phyloP scores from a whole-genome alignment of 805 yeast genomes.

The Myxozyma melibiosi region DNA sequence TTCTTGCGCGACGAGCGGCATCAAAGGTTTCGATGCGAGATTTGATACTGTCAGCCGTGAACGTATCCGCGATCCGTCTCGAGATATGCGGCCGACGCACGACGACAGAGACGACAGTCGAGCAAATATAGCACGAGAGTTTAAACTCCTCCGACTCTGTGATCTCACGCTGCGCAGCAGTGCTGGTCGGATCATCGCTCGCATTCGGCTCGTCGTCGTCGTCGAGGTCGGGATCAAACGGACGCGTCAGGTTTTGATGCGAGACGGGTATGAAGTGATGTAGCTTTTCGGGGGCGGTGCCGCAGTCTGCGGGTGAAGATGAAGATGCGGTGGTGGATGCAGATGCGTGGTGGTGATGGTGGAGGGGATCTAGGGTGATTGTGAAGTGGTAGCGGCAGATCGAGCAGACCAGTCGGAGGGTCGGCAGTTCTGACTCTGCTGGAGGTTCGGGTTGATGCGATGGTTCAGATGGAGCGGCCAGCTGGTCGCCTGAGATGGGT shows the following conservation, averaged over 20 bases:
- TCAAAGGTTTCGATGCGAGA: conserved; percentile 51
- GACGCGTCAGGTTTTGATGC: background rate
- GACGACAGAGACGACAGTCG: background rate
- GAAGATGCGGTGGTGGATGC: too few relatives aligned
- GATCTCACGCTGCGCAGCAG: too few relatives aligned
- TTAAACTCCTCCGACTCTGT: conserved; percentile 8
- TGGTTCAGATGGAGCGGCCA: too few relatives aligned
- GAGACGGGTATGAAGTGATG: conserved; percentile 26
- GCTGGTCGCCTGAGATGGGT: too few relatives aligned
- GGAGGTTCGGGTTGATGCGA: background rate
- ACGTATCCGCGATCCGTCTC: conserved; percentile 50
- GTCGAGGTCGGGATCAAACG: background rate
- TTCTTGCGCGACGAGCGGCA: background rate
- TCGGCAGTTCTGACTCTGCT: background rate
- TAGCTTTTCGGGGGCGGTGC: conserved; percentile 8
- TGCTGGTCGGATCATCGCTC: background rate
- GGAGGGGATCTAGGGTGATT: conserved; percentile 1
- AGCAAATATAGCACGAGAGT: conserved; percentile 19
- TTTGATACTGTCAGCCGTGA: conserved; percentile 54
- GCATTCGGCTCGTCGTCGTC: background rate
- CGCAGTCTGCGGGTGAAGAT: conserved; percentile 2
- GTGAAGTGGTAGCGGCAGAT: conserved; percentile 25
- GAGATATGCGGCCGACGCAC: conserved; percentile 44
- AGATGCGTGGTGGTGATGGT: background rate
- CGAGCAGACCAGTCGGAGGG: conserved; percentile 14